These are phyloP conservation scores for Aspergillus sp. DNA, from an alignment of 2,329 filamentous ascomycete species.

Conservation along the genomic window DNA sequence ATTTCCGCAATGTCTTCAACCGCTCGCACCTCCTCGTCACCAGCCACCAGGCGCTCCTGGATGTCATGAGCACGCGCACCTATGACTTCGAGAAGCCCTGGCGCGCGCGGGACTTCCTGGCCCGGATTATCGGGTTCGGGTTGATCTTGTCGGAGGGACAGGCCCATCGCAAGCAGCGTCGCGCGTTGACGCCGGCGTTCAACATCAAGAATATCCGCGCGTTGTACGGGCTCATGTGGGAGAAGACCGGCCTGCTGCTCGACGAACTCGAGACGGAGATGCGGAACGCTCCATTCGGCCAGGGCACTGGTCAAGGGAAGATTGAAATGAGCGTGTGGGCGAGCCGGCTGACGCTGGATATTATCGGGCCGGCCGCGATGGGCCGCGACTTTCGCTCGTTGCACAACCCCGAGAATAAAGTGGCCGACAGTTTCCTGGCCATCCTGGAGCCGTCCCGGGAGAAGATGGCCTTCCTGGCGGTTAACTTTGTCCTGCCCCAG, in stretches of 20 bases:
- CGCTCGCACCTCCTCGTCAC: constrained; percentile 22
- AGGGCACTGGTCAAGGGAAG: constrained; percentile 15
- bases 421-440: constrained; percentile 45
- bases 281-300: constrained; percentile 16
- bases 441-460: constrained; percentile 42
- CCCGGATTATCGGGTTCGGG: constrained; percentile 44
- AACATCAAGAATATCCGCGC: constrained; percentile 30
- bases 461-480: constrained; percentile 36
- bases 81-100: constrained; percentile 49
- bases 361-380: constrained; percentile 51
- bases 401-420: constrained; percentile 42
- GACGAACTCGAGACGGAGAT: constrained; percentile 27
- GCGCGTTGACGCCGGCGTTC: constrained; percentile 30
- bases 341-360: constrained; percentile 48
- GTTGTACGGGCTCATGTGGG: constrained; percentile 31
- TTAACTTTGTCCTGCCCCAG: constrained; percentile 42
- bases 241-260: constrained; percentile 27
- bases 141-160: constrained; percentile 45
- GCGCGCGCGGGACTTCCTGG: constrained; percentile 37
- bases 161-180: constrained; percentile 42
- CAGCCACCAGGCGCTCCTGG: constrained; percentile 37
- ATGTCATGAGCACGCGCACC: constrained; percentile 45
- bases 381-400: constrained; percentile 49
- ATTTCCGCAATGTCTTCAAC: constrained; percentile 44
- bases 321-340: constrained; percentile 30